Percentiles rank a stretch among this genome's conserved stretches.
Conservation (phyloP, 1,139 yeast species). For the Yarrowia galli region DNA sequence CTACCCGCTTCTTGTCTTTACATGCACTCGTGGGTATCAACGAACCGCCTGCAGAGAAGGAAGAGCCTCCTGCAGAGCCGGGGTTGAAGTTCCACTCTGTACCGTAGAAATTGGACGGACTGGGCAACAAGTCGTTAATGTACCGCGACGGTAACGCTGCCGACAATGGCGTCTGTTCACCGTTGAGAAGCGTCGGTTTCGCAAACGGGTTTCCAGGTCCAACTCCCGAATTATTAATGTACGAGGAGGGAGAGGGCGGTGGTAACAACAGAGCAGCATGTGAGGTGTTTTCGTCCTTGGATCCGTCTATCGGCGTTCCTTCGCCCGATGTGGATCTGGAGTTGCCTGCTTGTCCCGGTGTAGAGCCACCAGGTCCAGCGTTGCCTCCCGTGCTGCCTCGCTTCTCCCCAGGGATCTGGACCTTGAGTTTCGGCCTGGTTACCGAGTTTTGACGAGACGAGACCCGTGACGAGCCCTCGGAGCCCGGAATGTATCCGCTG, state of each 20-base stretch:
- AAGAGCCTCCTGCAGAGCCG: constrained; percentile 39
- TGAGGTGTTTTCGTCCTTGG: constrained; percentile 23
- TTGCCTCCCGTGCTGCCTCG: constrained; percentile 40
- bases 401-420: constrained; percentile 50
- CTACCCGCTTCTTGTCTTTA: constrained; percentile 29
- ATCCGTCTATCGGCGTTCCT: constrained; percentile 18
- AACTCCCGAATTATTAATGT: constrained; percentile 42
- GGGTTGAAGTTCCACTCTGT: constrained; percentile 48
- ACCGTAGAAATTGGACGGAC: constrained; percentile 54
- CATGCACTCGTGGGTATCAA: constrained; percentile 33
- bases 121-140: constrained; percentile 53
- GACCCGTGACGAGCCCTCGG: constrained; percentile 26
- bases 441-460: constrained; percentile 37
- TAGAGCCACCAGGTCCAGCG: constrained; percentile 27
- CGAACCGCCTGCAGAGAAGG: constrained; percentile 40
- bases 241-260: constrained; percentile 46
- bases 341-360: constrained; percentile 6
- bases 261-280: constrained; percentile 44
- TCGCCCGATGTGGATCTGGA: constrained; percentile 8
- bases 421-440: constrained; percentile 53
- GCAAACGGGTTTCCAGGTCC: constrained; percentile 52
- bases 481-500: constrained; percentile 19
- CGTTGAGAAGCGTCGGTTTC: constrained; percentile 47
- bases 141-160: constrained; percentile 54
- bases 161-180: constrained; percentile 54